These are phyloP conservation scores for Viola pubescens DNA, from an alignment of 441 rosid species.

Conservation along the genomic window DNA sequence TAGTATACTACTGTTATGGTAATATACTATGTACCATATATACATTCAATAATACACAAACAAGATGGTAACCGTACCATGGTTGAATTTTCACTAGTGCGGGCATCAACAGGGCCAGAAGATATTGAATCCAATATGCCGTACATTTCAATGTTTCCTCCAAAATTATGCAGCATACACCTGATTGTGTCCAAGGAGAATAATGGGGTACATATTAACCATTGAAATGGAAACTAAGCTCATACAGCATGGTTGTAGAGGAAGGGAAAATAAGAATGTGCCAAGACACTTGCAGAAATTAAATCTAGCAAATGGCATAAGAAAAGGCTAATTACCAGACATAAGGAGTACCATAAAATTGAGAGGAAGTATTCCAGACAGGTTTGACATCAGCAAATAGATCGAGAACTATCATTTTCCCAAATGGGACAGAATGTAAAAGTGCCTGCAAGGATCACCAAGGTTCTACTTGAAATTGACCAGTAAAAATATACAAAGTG, in stretches of 20 bases:
- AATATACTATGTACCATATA: no score
- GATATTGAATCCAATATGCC: conserved; percentile 76
- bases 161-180: conserved; percentile 96
- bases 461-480: conserved; percentile 3
- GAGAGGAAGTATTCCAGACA: conserved; percentile 75
- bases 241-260: no score
- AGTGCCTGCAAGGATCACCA: conserved; percentile 62
- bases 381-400: conserved; percentile 92
- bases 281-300: neutral
- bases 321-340: conserved; percentile 48
- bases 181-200: conserved; percentile 30
- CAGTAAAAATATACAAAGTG: neutral
- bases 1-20: no score
- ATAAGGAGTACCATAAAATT: conserved; percentile 89
- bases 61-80: conserved; percentile 46
- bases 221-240: neutral
- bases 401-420: conserved; percentile 95
- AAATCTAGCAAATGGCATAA: conserved; percentile 3
- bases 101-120: conserved; percentile 88
- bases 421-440: conserved; percentile 82
- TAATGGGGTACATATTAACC: conserved; percentile 3
- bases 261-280: no score
- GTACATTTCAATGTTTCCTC: conserved; percentile 94
- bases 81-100: conserved; percentile 63
- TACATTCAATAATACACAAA: neutral